phyloP scores from a whole-genome alignment of 2,329 filamentous ascomycete species.

The Aureobasidium sp. region DNA sequence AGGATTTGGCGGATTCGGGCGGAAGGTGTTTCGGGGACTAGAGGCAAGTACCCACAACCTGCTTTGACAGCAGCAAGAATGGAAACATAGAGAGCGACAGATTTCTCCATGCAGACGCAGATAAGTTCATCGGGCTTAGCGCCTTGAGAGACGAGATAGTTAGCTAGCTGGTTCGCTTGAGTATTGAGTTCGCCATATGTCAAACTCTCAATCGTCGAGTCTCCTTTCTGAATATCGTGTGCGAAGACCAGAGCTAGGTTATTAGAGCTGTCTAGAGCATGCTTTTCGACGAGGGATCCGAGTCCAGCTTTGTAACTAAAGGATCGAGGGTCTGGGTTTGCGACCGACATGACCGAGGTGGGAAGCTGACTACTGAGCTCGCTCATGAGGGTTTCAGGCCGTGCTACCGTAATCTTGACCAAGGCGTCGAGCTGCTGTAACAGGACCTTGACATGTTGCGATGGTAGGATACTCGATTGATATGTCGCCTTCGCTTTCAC shows the following conservation, averaged over 20 bases:
- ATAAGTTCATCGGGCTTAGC: constrained; percentile 49
- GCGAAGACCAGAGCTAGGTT: constrained; percentile 58
- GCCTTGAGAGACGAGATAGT: constrained; percentile 42
- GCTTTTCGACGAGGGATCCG: constrained; percentile 43
- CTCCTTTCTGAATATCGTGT: constrained; percentile 33
- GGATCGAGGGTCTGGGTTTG: constrained; percentile 29
- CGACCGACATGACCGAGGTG: constrained; percentile 29
- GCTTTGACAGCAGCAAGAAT: constrained; percentile 68
- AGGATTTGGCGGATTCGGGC: constrained; percentile 55
- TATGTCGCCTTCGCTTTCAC: constrained; percentile 48
- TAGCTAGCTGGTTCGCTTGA: constrained; percentile 55
- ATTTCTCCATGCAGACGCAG: constrained; percentile 73
- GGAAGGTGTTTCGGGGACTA: constrained; percentile 61
- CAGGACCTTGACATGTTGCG: constrained; percentile 47
- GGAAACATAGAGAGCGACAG: constrained; percentile 58
- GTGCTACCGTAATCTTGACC: constrained; percentile 34
- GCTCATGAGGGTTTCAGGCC: constrained; percentile 27
- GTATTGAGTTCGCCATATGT: constrained; percentile 58
- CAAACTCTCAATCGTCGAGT: constrained; percentile 35
- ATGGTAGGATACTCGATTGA: constrained; percentile 45
- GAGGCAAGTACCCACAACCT: constrained; percentile 70
- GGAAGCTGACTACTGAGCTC: constrained; percentile 24
- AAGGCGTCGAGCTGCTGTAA: constrained; percentile 53
- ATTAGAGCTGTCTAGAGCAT: constrained; percentile 41
- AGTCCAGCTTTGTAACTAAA: constrained; percentile 23